Conservation (phyloP, 371 early-diverging fungal species). For the Quaeritorhiza haematococci region DNA sequence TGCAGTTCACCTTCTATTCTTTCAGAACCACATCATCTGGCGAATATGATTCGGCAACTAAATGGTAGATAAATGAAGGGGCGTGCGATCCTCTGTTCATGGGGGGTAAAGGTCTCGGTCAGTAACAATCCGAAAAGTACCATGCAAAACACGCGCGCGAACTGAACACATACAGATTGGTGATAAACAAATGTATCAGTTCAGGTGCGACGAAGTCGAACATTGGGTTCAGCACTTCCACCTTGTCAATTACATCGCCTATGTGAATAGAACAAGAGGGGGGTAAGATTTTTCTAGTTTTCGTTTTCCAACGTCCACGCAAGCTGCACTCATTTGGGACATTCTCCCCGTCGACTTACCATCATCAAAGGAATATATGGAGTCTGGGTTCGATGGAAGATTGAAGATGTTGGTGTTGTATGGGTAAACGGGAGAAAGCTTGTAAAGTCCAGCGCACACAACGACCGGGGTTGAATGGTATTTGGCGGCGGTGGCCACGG, state of each 20-base stretch:
- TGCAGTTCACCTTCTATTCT: no score
- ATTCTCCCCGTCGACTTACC: slow-evolving; percentile 12
- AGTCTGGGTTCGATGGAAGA: slow-evolving; percentile 69
- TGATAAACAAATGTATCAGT: slow-evolving; percentile 82
- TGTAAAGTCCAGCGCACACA: slow-evolving; percentile 79
- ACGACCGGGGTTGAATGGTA: slow-evolving; percentile 86
- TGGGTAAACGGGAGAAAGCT: slow-evolving; percentile 82
- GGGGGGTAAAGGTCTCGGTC: no score
- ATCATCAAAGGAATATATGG: slow-evolving; percentile 74
- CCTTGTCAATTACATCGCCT: slow-evolving; percentile 70
- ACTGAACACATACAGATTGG: slow-evolving; percentile 75
- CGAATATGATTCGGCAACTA: no score
- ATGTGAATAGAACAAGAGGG: neutral
- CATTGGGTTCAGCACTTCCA: slow-evolving; percentile 75
- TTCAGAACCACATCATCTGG: no score
- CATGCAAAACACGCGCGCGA: no score
- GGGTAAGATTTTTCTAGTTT: no score
- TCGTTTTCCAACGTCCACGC: slow-evolving; percentile 31
- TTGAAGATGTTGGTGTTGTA: slow-evolving; percentile 82
- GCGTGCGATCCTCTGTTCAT: no score
- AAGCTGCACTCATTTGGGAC: neutral
- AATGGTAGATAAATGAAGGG: no score
- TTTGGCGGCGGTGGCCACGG: slow-evolving; percentile 86
- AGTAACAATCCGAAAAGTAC: no score
- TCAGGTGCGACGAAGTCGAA: slow-evolving; percentile 90